A percentile compares a stretch with the other conserved stretches of the same genome.
phyloP scores from a whole-genome alignment of 345 rosid species.

The Camelina sativa region DNA sequence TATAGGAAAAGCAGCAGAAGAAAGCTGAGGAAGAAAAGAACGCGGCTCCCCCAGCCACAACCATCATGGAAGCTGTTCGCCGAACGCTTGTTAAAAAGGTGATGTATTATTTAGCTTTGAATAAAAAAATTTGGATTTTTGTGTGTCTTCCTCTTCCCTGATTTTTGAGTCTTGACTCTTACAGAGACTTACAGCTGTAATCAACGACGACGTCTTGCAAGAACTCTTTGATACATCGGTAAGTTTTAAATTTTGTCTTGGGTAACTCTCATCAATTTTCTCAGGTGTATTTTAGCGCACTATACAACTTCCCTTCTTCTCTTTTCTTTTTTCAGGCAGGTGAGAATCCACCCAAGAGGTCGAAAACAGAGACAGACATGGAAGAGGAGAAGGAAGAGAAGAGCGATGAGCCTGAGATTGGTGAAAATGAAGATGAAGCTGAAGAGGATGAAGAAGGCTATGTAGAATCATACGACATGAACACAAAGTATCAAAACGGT shows the following conservation, averaged over 20 bases:
- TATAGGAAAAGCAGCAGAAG: slow-evolving; percentile 83
- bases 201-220: slow-evolving; percentile 71
- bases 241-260: slow-evolving; percentile 37
- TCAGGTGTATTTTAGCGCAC: neutral
- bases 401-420: slow-evolving; percentile 17
- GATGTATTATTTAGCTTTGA: neutral
- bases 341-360: slow-evolving; percentile 23
- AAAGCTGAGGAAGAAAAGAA: slow-evolving; percentile 81
- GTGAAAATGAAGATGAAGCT: slow-evolving; percentile 29
- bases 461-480: slow-evolving; percentile 32
- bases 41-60: slow-evolving; percentile 65
- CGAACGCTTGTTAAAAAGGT: slow-evolving; percentile 78
- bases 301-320: slow-evolving; percentile 8
- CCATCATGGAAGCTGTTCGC: slow-evolving; percentile 65
- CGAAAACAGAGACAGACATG: slow-evolving; percentile 17
- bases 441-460: slow-evolving; percentile 26
- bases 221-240: slow-evolving; percentile 72
- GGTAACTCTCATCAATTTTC: neutral
- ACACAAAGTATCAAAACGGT: slow-evolving; percentile 1
- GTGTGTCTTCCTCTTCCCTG: neutral
- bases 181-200: slow-evolving; percentile 74
- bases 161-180: slow-evolving; percentile 14
- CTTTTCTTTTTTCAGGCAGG: slow-evolving; percentile 37
- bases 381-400: slow-evolving; percentile 20
- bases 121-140: slow-evolving; percentile 3